phyloP scores from a whole-genome alignment of 2,329 filamentous ascomycete genomes.

The Fusarium heterosporum region DNA sequence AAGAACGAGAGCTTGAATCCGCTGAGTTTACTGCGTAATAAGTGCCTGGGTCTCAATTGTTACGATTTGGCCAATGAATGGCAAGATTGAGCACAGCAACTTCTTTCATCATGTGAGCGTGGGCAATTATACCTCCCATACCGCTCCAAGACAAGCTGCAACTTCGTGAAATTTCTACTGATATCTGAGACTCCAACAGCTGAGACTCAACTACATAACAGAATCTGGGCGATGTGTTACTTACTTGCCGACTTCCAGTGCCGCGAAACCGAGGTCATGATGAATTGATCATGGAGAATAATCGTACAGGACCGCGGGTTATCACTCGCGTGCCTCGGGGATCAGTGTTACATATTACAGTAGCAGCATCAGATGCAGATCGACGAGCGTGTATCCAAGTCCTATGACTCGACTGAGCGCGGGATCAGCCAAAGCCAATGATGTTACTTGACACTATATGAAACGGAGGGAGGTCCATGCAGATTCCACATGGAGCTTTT shows the following conservation, averaged over 20 bases:
- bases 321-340: conserved; percentile 33
- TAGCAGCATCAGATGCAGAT: conserved; percentile 19
- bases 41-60: neutral
- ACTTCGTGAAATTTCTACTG: neutral
- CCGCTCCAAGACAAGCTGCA: neutral
- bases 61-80: conserved; percentile 29
- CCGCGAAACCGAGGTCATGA: conserved; percentile 11
- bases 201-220: neutral
- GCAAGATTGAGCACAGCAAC: neutral
- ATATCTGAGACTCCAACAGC: neutral
- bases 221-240: conserved; percentile 6
- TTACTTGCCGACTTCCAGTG: conserved; percentile 11
- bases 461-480: conserved; percentile 27
- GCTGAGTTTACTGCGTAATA: neutral
- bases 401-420: neutral
- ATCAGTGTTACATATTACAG: neutral
- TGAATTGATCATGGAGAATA: neutral
- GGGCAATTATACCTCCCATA: neutral
- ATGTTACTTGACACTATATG: conserved; percentile 29
- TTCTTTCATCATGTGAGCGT: conserved; percentile 10
- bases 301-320: conserved; percentile 7
- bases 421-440: conserved; percentile 2
- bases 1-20: conserved; percentile 7
- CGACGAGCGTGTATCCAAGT: conserved; percentile 14
- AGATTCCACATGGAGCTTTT: conserved; percentile 1